Percentiles rank a stretch among this genome's conserved stretches.
These are phyloP conservation scores for Citrus reticulata DNA, from an alignment of 345 rosid species.

Conservation along the genomic window DNA sequence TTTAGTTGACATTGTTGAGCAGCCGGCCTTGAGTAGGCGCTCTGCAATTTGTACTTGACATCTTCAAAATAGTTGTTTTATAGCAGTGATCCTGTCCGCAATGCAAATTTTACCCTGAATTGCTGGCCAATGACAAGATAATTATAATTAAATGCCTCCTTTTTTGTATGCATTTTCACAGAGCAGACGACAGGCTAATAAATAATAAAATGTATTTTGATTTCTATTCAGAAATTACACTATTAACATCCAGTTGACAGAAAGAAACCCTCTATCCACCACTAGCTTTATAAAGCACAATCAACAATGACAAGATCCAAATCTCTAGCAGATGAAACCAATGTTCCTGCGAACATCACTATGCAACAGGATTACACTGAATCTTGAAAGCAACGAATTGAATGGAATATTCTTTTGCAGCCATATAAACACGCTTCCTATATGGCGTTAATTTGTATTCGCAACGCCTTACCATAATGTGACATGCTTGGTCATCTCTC, in stretches of 20 bases:
- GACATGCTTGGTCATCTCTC: neutral
- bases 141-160: neutral
- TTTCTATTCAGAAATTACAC: neutral
- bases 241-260: neutral
- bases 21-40: too few species aligned
- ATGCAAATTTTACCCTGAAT: neutral
- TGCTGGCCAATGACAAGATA: neutral
- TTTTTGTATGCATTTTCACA: neutral
- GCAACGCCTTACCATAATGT: too few species aligned
- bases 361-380: neutral
- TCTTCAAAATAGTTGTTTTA: neutral
- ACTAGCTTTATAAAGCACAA: neutral
- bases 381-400: neutral
- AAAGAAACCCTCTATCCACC: neutral
- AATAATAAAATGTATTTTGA: too few species aligned
- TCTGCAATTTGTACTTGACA: neutral
- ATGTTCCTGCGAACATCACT: neutral
- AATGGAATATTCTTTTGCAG: too few species aligned
- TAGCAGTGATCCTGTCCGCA: neutral
- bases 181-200: too few species aligned
- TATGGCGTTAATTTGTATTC: neutral
- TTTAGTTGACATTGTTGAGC: slow-evolving; percentile 16
- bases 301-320: too few species aligned
- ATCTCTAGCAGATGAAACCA: too few species aligned
- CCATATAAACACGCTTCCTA: neutral